These are phyloP conservation scores for Lyophyllum semitale DNA, from an alignment of 768 basidiomycete species.

Conservation along the genomic window DNA sequence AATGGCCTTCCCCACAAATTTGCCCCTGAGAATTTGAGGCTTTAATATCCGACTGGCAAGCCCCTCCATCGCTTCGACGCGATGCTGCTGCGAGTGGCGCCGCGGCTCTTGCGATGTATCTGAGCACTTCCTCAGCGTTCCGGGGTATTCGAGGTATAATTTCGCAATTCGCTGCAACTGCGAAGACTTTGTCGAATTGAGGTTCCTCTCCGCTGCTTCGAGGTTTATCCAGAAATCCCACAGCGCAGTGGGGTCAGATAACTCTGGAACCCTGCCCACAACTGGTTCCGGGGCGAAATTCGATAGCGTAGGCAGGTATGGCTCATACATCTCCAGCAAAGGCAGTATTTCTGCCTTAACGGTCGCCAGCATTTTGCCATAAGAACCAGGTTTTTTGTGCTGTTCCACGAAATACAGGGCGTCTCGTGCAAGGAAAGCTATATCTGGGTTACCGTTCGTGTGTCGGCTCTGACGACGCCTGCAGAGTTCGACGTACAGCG, in stretches of 20 bases:
- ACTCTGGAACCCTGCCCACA: constrained; percentile 1
- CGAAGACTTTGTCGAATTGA: constrained; percentile 20
- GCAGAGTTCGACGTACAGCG: constrained; percentile 5
- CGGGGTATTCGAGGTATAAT: constrained; percentile 19
- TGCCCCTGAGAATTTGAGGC: constrained; percentile 16
- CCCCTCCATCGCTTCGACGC: constrained; percentile 9
- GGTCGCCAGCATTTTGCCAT: background rate
- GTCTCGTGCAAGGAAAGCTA: background rate
- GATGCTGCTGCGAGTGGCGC: constrained; percentile 17
- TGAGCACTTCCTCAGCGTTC: constrained; percentile 13
- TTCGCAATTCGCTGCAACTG: constrained; percentile 23
- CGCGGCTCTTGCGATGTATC: constrained; percentile 19
- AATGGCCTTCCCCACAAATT: constrained; percentile 13
- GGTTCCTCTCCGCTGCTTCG: constrained; percentile 16
- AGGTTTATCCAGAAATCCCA: constrained; percentile 18
- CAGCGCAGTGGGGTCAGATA: constrained; percentile 10
- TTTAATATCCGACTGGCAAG: constrained; percentile 15
- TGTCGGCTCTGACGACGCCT: background rate
- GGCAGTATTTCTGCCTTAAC: background rate
- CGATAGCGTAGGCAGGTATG: background rate
- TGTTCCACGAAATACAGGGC: background rate
- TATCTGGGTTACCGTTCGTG: background rate
- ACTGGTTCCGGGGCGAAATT: background rate
- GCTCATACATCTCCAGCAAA: background rate
- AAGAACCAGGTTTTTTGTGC: background rate